Evolutionary conservation across 1,284 basidiomycete species (phyloP).

Genomic region (Boletus austroedulis): DNA sequence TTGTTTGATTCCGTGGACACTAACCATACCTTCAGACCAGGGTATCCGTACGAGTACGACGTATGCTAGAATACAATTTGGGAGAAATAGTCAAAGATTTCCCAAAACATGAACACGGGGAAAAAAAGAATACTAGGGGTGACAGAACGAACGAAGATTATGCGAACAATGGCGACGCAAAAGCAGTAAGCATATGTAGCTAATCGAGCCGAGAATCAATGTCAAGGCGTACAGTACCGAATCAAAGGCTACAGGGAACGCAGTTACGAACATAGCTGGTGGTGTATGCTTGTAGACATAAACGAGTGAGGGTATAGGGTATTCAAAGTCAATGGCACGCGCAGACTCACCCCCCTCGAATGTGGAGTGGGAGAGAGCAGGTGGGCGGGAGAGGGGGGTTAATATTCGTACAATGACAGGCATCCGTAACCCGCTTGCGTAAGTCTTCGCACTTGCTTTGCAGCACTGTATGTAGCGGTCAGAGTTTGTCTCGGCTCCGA

Average conservation of each 20-base stretch:
- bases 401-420: slow-evolving; percentile 43
- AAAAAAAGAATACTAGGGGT: neutral
- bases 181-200: slow-evolving; percentile 8
- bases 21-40: slow-evolving; percentile 8
- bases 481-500: slow-evolving; percentile 8
- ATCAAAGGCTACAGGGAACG: slow-evolving; percentile 29
- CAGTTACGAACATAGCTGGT: slow-evolving; percentile 27
- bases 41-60: slow-evolving; percentile 20
- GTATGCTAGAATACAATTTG: slow-evolving; percentile 19
- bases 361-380: slow-evolving; percentile 38
- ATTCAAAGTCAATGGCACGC: slow-evolving; percentile 6
- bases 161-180: slow-evolving; percentile 4
- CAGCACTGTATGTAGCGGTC: slow-evolving; percentile 37
- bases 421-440: slow-evolving; percentile 45
- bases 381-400: slow-evolving; percentile 40
- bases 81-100: neutral
- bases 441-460: slow-evolving; percentile 46
- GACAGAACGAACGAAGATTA: slow-evolving; percentile 16
- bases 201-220: neutral
- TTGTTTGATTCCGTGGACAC: neutral
- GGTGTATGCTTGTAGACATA: slow-evolving; percentile 27
- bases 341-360: slow-evolving; percentile 27
- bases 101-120: neutral
- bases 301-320: slow-evolving; percentile 32
- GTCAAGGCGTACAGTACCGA: slow-evolving; percentile 29